phyloP scores from a whole-genome alignment of 352 stramenopile species.

The Globisporangium perplexum region DNA sequence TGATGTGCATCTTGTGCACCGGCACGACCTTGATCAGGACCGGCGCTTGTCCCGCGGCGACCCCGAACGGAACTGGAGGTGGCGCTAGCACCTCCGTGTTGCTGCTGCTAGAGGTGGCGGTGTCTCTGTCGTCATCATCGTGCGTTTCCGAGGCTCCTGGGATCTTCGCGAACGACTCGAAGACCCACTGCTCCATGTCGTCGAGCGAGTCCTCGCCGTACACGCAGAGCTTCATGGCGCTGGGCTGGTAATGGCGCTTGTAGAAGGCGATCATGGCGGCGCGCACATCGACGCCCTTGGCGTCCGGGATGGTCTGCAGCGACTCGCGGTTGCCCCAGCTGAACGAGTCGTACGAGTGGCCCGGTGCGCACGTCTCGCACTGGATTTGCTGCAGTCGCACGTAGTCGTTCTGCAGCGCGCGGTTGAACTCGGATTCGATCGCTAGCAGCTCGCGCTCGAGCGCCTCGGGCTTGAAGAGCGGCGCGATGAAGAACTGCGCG shows the following conservation, averaged over 20 bases:
- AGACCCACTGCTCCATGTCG: constrained; percentile 47
- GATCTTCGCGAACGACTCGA: constrained; percentile 44
- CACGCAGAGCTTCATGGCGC: constrained; percentile 69
- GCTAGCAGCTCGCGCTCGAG: constrained; percentile 71
- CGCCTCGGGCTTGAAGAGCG: constrained; percentile 68
- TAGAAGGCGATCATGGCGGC: constrained; percentile 57
- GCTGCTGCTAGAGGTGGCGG: background rate
- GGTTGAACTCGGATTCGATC: constrained; percentile 85
- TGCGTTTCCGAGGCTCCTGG: constrained; percentile 1
- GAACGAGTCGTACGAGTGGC: constrained; percentile 69
- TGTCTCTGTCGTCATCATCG: background rate
- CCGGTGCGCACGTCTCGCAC: constrained; percentile 38
- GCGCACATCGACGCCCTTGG: constrained; percentile 38
- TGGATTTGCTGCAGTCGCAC: constrained; percentile 69
- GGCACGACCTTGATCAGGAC: constrained; percentile 35
- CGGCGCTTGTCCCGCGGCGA: constrained; percentile 19
- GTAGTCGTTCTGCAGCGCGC: constrained; percentile 53
- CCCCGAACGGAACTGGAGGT: constrained; percentile 25
- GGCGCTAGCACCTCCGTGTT: too few species aligned
- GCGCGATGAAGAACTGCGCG: constrained; percentile 89
- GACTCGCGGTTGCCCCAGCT: constrained; percentile 73
- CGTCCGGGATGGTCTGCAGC: constrained; percentile 31
- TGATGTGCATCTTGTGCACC: constrained; percentile 33
- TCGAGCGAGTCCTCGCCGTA: constrained; percentile 57
- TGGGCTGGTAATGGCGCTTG: constrained; percentile 44